Base-by-base conservation (phyloP, 2,329 filamentous ascomycete genomes). In the Acarospora socialis region DNA sequence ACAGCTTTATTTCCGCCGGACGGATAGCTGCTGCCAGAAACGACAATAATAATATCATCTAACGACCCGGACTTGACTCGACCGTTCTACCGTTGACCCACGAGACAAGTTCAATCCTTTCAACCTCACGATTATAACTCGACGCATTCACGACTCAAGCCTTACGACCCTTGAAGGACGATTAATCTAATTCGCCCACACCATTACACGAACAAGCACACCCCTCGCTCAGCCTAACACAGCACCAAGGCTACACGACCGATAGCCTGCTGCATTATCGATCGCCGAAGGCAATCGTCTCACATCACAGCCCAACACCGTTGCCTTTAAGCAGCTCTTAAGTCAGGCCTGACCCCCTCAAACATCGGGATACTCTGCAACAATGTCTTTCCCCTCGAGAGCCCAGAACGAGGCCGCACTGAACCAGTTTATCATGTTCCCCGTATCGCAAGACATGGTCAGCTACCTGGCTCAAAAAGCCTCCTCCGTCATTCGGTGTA, bases 381-480 rank as follows among this genome's bases (percentile, higher is more conserved):
- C 13, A 14, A 43, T 43, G 41, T 34, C 39, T 18, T 21, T 15
- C 16, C 21, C 22, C 24, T 40, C 39, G 16, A 28, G 35, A 21
- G 39, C 42, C 25, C 45, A 47, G 37, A 61, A 64, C 44, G 46
- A 54, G 41, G 53, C 54, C 13, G 61, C 61, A 21, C 49, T 65
- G 35, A 57, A 63, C 23, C 55, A 63, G 36, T 65, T 65, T 35
- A 53, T 65, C 33, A 53, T 53, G 32, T 50, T 54, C 25, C 59
- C 60, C n/a, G 61, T 65, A 9, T 57, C 59, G 19, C 51, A 54
- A 16, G 57, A 60, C 29, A 65, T 65, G 61, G 51, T 65, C 20
- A 49, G 51, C 17, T 54, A 65, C 44, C 44, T 65, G 40, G 61
- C 61, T 27, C 46, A 54, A 32, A 55, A 64, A 37, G 60, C 61